These are phyloP conservation scores for Pythium utonaiense DNA, from an alignment of 352 stramenopile genomes.

Conservation along the genomic window DNA sequence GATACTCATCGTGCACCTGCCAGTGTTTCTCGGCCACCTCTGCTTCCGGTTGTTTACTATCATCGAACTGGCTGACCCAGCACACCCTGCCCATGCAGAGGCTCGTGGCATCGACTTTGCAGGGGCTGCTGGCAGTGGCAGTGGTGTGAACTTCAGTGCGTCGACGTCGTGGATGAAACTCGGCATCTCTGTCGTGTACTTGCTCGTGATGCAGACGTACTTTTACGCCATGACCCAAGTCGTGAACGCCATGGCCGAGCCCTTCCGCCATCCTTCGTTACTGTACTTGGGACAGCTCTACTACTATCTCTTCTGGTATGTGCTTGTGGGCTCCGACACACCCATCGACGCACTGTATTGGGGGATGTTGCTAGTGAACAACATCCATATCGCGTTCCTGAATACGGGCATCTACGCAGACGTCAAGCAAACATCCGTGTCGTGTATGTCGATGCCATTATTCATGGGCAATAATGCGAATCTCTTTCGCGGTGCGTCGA, in stretches of 20 bases:
- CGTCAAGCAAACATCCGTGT: conserved; percentile 61
- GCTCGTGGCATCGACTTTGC: conserved; percentile 17
- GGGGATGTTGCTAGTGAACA: conserved; percentile 81
- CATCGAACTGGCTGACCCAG: conserved; percentile 32
- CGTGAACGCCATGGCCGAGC: conserved; percentile 79
- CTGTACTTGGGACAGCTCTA: conserved; percentile 85
- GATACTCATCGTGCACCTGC: conserved; percentile 72
- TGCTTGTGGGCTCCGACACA: conserved; percentile 73
- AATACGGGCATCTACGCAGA: conserved; percentile 87
- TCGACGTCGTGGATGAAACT: conserved; percentile 73
- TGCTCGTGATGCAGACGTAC: conserved; percentile 81
- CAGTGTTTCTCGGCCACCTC: conserved; percentile 77
- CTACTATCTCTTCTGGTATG: conserved; percentile 89
- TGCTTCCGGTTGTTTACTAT: conserved; percentile 74
- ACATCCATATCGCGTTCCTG: conserved; percentile 82
- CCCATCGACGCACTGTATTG: conserved; percentile 82
- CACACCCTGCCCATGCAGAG: conserved; percentile 19
- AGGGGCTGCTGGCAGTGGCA: background rate
- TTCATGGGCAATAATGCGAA: conserved; percentile 24
- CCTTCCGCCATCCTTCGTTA: conserved; percentile 75
- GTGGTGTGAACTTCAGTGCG: conserved; percentile 17
- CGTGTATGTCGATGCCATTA: conserved; percentile 41
- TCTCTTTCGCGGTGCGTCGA: conserved; percentile 34
- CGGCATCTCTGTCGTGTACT: conserved; percentile 65
- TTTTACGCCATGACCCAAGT: conserved; percentile 82